A percentile compares a stretch with the other conserved stretches of the same genome.
Conservation (phyloP, 148 eudicot genomes). For the Polygonum aviculare region DNA sequence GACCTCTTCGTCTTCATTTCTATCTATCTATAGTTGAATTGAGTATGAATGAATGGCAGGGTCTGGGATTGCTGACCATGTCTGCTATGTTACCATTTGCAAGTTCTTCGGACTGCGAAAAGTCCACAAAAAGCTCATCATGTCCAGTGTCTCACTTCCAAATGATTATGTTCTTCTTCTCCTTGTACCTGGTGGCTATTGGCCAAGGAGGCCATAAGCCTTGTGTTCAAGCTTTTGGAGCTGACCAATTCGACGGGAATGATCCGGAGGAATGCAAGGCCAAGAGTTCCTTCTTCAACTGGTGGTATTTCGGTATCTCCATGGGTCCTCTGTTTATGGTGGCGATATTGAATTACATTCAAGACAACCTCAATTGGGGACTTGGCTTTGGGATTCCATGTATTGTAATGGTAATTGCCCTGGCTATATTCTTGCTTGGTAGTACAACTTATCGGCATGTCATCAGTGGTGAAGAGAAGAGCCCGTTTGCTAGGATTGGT, state of each 20-base stretch:
- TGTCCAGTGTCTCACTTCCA: slow-evolving; percentile 28
- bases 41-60: slow-evolving; percentile 26
- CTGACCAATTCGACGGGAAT: slow-evolving; percentile 76
- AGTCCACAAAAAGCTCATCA: background rate
- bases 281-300: slow-evolving; percentile 87
- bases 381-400: slow-evolving; percentile 92
- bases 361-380: slow-evolving; percentile 76
- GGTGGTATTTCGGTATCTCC: slow-evolving; percentile 62
- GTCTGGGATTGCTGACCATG: slow-evolving; percentile 54
- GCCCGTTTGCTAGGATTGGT: slow-evolving; percentile 56
- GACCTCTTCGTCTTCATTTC: background rate
- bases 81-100: slow-evolving; percentile 31
- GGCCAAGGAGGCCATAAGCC: slow-evolving; percentile 81
- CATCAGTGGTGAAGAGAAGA: slow-evolving; percentile 27
- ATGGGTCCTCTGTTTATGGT: slow-evolving; percentile 28
- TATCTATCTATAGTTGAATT: background rate
- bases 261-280: slow-evolving; percentile 60
- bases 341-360: slow-evolving; percentile 46
- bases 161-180: slow-evolving; percentile 38
- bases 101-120: slow-evolving; percentile 15
- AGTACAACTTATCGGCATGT: slow-evolving; percentile 45
- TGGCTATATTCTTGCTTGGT: slow-evolving; percentile 57
- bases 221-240: slow-evolving; percentile 88
- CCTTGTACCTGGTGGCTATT: slow-evolving; percentile 56
- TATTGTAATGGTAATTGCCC: slow-evolving; percentile 46